Evolutionary conservation across 768 basidiomycete genomes (phyloP).

Genomic region (Leccinellum luteum): DNA sequence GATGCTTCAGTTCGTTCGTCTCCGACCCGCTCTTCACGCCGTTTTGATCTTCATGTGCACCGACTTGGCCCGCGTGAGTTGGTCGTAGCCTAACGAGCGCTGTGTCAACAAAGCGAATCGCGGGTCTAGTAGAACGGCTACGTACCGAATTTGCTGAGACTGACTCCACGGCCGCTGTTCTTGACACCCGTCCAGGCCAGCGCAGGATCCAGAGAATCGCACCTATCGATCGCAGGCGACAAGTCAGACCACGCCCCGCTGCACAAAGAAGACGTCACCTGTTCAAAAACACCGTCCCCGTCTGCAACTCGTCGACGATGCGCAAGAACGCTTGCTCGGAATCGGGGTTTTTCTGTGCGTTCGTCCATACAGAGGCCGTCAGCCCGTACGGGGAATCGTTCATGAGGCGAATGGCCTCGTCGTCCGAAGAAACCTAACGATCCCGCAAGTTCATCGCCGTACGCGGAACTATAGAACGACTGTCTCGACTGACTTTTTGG

Average conservation of each 20-base stretch:
- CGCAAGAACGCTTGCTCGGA: constrained; percentile 67
- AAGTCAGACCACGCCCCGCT: background rate
- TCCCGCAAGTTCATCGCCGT: background rate
- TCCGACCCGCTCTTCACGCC: background rate
- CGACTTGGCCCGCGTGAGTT: constrained; percentile 76
- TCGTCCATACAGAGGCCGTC: constrained; percentile 94
- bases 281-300: constrained; percentile 94
- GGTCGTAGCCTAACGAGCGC: constrained; percentile 72
- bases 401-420: constrained; percentile 87
- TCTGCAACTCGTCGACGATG: constrained; percentile 66
- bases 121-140: background rate
- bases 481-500: constrained; percentile 60
- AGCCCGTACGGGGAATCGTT: constrained; percentile 96
- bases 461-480: background rate
- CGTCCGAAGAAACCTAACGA: constrained; percentile 71
- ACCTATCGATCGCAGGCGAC: constrained; percentile 39
- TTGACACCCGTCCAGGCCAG: constrained; percentile 95
- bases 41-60: constrained; percentile 83
- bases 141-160: constrained; percentile 85
- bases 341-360: constrained; percentile 53
- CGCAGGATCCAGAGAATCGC: constrained; percentile 90
- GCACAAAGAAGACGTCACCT: constrained; percentile 39
- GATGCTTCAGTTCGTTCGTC: background rate
- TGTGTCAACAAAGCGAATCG: background rate
- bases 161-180: constrained; percentile 88